Evolutionary conservation across 2,329 filamentous ascomycete genomes (phyloP), one percentile per base, ranked within the genome.

Genomic region (Mycosphaerella sp.): DNA sequence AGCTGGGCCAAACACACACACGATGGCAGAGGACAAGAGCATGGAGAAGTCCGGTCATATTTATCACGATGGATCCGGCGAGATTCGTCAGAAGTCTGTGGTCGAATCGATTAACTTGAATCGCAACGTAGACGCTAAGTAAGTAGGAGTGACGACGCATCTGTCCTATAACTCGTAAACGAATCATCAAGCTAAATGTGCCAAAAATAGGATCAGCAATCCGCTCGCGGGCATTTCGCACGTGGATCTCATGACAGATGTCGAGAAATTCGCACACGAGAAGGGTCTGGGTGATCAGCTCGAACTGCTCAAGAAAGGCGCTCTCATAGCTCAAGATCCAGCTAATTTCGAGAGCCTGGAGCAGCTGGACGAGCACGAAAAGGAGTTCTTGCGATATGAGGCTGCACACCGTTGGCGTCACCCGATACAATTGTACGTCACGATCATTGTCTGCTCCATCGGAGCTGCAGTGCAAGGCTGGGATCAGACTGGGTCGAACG

Each of bases 201-300:
- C 54, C 47, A 12, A 52, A 42, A 37, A 16, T 45, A 64, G 59
- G 48, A 57, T 79, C 49, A 71, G 74, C 48, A 84, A 83, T 36
- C 77, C 77, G 9, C 69, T 85, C 2, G 74, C 70, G 1, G 77
- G 74, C 0, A 71, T 84, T 6, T 71, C 76, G 1, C 72, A 74
- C 25, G 70, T 76, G 1, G 66, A 75, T 46, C 73, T 85, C 12
- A 64, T 83, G 35, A 64, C 68, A 16, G 71, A 80, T 53, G 80
- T 84, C 2, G 72, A 78, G 39, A 62, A 68, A 0, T 84, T 82
- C 62, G 79, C 76, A 39, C 71, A 77, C 17, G 52, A 71, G 32
- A 63, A 72, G 52, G 64, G 68, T 12, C 59, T 79, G 36, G 57
- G 52, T 5, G 70, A 76, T 16, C 67, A 71, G 21, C 55, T 70